These are phyloP conservation scores for Rhododendron griersonianum DNA, from an alignment of 148 eudicot genomes.

Conservation along the genomic window DNA sequence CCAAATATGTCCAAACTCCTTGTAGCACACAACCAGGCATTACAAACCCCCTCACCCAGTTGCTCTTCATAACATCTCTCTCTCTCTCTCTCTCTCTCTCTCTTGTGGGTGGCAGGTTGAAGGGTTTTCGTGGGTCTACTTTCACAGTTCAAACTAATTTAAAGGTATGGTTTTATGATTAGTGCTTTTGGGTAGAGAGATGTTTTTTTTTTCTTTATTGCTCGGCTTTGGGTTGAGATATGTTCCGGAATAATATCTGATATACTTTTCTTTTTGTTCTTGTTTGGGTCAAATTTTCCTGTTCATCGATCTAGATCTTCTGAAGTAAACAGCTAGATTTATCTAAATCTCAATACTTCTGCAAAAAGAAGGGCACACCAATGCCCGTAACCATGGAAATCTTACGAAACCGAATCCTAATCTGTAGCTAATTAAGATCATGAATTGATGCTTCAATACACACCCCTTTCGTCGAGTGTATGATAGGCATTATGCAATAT, in stretches of 20 bases:
- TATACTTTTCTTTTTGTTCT: neutral
- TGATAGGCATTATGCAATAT: neutral
- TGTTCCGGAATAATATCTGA: neutral
- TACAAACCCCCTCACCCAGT: neutral
- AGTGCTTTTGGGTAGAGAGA: neutral
- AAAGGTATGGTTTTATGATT: neutral
- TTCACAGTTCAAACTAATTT: neutral
- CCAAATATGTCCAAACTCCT: neutral
- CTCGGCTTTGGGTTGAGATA: no score
- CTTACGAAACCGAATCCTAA: neutral
- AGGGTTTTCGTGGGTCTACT: neutral
- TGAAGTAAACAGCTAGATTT: neutral
- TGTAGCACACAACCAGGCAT: neutral
- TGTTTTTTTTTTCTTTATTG: neutral
- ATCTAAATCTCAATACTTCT: neutral
- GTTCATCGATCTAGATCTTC: neutral
- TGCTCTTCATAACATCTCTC: neutral
- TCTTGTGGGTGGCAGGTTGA: neutral
- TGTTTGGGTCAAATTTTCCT: neutral
- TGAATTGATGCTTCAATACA: neutral
- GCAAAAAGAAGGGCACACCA: neutral
- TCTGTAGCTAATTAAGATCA: neutral
- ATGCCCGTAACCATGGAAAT: neutral
- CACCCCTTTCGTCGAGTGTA: neutral
- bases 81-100: slow-evolving; percentile 6